Conservation (phyloP, 1,284 basidiomycete genomes). For the Wallemia hederae region DNA sequence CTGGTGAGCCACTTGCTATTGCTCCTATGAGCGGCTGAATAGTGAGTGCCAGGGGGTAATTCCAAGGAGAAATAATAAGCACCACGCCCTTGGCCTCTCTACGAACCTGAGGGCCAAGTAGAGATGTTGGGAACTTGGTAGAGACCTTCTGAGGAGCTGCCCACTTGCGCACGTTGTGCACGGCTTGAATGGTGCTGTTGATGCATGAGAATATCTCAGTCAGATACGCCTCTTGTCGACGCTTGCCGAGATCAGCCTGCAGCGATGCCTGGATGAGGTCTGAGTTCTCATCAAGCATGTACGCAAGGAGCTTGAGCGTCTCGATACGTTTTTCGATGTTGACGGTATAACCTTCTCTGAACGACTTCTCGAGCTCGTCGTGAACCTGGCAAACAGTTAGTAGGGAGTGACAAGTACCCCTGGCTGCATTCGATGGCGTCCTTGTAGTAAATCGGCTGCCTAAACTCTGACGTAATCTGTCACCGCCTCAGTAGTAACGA, state of each 20-base stretch:
- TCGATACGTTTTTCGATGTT: slow-evolving; percentile 27
- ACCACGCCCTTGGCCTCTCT: slow-evolving; percentile 18
- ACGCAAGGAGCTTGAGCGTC: slow-evolving; percentile 33
- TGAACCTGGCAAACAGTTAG: background rate
- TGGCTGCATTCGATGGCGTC: too few species aligned
- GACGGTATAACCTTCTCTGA: slow-evolving; percentile 16
- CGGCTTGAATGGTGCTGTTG: slow-evolving; percentile 4
- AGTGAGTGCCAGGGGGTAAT: slow-evolving; percentile 26
- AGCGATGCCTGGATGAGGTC: slow-evolving; percentile 23
- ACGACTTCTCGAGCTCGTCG: background rate
- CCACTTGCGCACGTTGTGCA: slow-evolving; percentile 10
- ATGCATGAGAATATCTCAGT: slow-evolving; percentile 13
- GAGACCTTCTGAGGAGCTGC: slow-evolving; percentile 10
- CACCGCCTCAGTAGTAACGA: too few species aligned
- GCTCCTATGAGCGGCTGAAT: slow-evolving; percentile 35
- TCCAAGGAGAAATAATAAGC: slow-evolving; percentile 23
- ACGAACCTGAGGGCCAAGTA: slow-evolving; percentile 10
- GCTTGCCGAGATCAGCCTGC: slow-evolving; percentile 26
- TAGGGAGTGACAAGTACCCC: too few species aligned
- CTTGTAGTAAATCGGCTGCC: too few species aligned
- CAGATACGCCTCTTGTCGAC: slow-evolving; percentile 19
- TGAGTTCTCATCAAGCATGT: slow-evolving; percentile 30
- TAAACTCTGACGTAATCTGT: too few species aligned
- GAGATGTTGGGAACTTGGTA: slow-evolving; percentile 11
- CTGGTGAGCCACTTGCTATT: slow-evolving; percentile 48